Conservation (phyloP, 2,329 filamentous ascomycete species). For the Calonectria montana region DNA sequence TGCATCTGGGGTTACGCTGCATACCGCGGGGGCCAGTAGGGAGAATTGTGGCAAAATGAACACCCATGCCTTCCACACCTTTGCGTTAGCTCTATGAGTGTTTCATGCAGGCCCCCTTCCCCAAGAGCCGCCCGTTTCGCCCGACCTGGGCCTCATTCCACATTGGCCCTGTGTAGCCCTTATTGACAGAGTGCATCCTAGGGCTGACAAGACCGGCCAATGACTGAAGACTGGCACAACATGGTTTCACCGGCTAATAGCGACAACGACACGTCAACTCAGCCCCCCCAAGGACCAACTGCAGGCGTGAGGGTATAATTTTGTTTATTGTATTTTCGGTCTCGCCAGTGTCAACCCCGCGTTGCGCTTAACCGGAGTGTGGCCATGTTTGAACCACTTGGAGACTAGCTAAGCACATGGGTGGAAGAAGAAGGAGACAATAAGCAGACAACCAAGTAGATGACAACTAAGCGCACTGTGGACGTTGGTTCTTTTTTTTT, state of each 20-base stretch:
- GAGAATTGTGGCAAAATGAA: not conserved
- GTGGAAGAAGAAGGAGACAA: not conserved
- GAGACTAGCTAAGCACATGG: not conserved
- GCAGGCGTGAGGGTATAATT: not conserved
- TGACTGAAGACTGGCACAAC: not conserved
- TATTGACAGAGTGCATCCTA: not conserved
- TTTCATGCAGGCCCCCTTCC: not conserved
- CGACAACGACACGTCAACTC: not conserved
- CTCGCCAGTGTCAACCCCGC: not conserved
- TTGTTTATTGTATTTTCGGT: not conserved
- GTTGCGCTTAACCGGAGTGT: not conserved
- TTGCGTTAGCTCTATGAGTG: not conserved
- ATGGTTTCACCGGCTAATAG: not conserved
- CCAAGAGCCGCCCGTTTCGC: not conserved
- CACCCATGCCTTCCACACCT: not conserved
- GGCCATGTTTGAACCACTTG: not conserved
- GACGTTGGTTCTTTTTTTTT: too few relatives aligned
- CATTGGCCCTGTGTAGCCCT: not conserved
- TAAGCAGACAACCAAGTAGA: not conserved
- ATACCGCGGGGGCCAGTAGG: conserved; percentile 12
- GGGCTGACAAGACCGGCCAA: not conserved
- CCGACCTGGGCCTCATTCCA: not conserved
- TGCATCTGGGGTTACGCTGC: conserved; percentile 13
- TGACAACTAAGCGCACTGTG: not conserved
- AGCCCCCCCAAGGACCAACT: not conserved